Conservation (phyloP, 140 eudicot genomes). For the Artemisia princeps region DNA sequence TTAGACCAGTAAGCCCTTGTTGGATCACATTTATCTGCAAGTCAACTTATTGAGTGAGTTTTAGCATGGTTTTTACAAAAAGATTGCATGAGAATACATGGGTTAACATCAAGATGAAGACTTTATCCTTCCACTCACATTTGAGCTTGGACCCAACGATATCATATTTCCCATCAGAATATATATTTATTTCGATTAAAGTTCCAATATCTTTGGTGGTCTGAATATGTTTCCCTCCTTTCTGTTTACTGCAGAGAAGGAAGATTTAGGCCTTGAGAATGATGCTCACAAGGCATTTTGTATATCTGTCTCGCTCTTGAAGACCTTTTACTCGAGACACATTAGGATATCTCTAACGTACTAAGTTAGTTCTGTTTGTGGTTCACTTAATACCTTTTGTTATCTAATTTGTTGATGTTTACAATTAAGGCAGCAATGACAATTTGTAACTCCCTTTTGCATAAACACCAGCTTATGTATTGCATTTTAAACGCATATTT, state of each 20-base stretch:
- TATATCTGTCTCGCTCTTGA: too few relatives aligned
- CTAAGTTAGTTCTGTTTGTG: background rate
- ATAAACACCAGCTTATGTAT: background rate
- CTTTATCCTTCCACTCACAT: too few relatives aligned
- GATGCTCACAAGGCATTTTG: too few relatives aligned
- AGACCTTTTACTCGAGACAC: background rate
- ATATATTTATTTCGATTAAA: background rate
- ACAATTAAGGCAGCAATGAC: background rate
- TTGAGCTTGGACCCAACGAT: too few relatives aligned
- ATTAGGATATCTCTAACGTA: background rate
- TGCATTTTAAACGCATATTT: too few relatives aligned
- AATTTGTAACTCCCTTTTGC: background rate
- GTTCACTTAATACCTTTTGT: background rate
- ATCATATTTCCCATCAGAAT: too few relatives aligned
- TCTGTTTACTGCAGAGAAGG: constrained; percentile 8
- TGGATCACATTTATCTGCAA: too few relatives aligned
- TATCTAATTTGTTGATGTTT: background rate
- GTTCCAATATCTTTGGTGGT: background rate
- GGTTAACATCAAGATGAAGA: too few relatives aligned
- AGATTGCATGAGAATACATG: too few relatives aligned
- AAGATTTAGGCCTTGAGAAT: background rate
- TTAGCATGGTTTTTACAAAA: too few relatives aligned
- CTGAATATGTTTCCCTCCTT: background rate
- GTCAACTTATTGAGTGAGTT: too few relatives aligned
- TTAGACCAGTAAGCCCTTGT: too few relatives aligned